A percentile compares a stretch with the other conserved stretches of the same genome.
Evolutionary conservation across 2,329 filamentous ascomycete genomes (phyloP).

Genomic region (Aureobasidium sp.): DNA sequence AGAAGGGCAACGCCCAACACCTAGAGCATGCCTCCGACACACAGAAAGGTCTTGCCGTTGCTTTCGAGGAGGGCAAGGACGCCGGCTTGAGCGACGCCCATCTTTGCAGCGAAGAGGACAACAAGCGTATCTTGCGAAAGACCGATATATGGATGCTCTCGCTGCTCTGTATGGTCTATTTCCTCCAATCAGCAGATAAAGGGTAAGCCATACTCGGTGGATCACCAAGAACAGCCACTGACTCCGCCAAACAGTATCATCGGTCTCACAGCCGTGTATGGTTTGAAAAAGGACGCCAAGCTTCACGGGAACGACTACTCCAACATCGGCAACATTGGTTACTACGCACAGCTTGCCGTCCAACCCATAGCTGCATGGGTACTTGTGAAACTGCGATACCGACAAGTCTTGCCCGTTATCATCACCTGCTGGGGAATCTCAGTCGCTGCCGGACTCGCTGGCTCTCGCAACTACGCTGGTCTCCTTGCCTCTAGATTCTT

Average conservation of each 20-base stretch:
- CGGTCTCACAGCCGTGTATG: conserved; percentile 19
- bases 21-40: conserved; percentile 8
- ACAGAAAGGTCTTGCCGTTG: conserved; percentile 9
- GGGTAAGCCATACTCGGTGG: background rate
- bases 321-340: conserved; percentile 18
- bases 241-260: background rate
- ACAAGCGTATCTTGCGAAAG: conserved; percentile 16
- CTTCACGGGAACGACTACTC: conserved; percentile 18
- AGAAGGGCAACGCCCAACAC: conserved; percentile 6
- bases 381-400: conserved; percentile 16
- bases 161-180: conserved; percentile 17
- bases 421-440: conserved; percentile 18
- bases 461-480: conserved; percentile 17
- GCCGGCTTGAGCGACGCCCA: conserved; percentile 6
- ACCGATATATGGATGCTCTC: conserved; percentile 17
- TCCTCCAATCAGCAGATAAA: conserved; percentile 16
- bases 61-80: conserved; percentile 15
- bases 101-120: conserved; percentile 16
- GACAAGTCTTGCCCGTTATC: conserved; percentile 17
- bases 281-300: conserved; percentile 17
- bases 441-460: conserved; percentile 14
- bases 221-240: background rate
- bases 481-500: conserved; percentile 19
- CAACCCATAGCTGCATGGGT: conserved; percentile 16
- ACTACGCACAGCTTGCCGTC: conserved; percentile 17